Conservation (phyloP, 108 stramenopile genomes). For the Nitzschia putrida region DNA sequence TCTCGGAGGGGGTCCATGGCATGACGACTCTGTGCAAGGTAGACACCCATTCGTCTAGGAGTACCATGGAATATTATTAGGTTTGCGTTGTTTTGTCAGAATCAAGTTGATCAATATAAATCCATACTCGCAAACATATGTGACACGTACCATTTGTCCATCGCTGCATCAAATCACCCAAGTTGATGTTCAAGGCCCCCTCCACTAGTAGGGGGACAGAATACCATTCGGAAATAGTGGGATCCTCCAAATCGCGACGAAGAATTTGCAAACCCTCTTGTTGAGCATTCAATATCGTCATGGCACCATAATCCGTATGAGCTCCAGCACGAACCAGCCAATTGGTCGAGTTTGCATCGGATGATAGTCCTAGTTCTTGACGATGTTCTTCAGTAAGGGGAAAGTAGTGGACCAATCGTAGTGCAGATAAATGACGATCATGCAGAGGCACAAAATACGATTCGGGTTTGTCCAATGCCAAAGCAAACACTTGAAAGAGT, state of each 20-base stretch:
- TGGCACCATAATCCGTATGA: constrained; percentile 87
- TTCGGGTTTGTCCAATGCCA: constrained; percentile 58
- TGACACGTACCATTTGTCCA: constrained; percentile 82
- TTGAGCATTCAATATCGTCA: constrained; percentile 75
- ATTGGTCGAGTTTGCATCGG: constrained; percentile 6
- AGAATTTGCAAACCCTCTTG: constrained; percentile 74
- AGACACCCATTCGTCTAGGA: constrained; percentile 56
- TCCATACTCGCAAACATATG: background rate
- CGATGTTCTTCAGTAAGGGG: constrained; percentile 9
- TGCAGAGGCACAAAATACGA: constrained; percentile 59
- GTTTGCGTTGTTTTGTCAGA: no score
- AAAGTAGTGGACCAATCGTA: constrained; percentile 82
- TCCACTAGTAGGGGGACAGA: constrained; percentile 57
- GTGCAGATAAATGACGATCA: constrained; percentile 70
- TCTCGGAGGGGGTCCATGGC: constrained; percentile 11
- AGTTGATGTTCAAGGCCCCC: constrained; percentile 78
- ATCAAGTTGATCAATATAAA: background rate
- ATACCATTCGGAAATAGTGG: constrained; percentile 45
- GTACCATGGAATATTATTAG: constrained; percentile 21
- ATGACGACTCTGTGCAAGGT: constrained; percentile 85
- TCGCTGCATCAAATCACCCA: constrained; percentile 89
- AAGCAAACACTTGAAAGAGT: constrained; percentile 65
- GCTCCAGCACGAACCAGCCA: constrained; percentile 59
- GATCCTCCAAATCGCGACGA: constrained; percentile 18
- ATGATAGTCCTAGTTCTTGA: background rate